phyloP scores from a whole-genome alignment of 2,329 filamentous ascomycete species.

The Plectosphaerella sp. region DNA sequence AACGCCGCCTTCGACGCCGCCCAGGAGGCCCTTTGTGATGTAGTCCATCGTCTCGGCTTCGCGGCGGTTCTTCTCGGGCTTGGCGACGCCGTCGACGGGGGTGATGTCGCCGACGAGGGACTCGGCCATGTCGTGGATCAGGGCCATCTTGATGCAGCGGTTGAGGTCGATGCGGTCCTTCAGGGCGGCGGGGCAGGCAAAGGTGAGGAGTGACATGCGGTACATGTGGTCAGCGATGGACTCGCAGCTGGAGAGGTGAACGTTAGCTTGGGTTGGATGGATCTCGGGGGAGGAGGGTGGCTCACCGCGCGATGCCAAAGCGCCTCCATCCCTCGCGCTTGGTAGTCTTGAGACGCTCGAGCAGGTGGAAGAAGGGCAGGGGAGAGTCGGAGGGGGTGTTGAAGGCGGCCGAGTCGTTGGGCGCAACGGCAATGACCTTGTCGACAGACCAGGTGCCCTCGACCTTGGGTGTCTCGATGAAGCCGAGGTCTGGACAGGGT shows the following conservation, averaged over 20 bases:
- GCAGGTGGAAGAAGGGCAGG: slow-evolving; percentile 87
- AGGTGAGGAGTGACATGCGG: slow-evolving; percentile 94
- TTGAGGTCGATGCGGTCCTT: slow-evolving; percentile 68
- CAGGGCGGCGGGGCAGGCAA: slow-evolving; percentile 79
- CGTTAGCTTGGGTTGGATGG: background rate
- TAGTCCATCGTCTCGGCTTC: slow-evolving; percentile 92
- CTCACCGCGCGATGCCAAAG: slow-evolving; percentile 65
- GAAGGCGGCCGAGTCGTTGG: background rate
- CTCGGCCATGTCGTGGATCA: slow-evolving; percentile 98
- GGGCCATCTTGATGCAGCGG: slow-evolving; percentile 90
- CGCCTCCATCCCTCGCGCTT: slow-evolving; percentile 95
- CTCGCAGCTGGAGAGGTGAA: slow-evolving; percentile 56
- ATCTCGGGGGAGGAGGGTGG: background rate
- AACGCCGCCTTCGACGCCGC: slow-evolving; percentile 65
- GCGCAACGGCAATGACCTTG: slow-evolving; percentile 11
- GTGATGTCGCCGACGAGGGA: slow-evolving; percentile 94
- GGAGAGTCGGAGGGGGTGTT: slow-evolving; percentile 52
- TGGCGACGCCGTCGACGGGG: slow-evolving; percentile 79
- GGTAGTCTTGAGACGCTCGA: slow-evolving; percentile 91
- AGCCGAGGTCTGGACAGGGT: slow-evolving; percentile 13
- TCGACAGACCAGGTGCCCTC: slow-evolving; percentile 18
- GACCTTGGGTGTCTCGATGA: slow-evolving; percentile 14
- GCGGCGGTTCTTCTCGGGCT: slow-evolving; percentile 82
- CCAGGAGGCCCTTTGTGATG: slow-evolving; percentile 68
- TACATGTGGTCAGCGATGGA: slow-evolving; percentile 99